A percentile compares a stretch with the other conserved stretches of the same genome.
Evolutionary conservation across 2,329 filamentous ascomycete genomes (phyloP).

Genomic region (Thelonectria blattea): DNA sequence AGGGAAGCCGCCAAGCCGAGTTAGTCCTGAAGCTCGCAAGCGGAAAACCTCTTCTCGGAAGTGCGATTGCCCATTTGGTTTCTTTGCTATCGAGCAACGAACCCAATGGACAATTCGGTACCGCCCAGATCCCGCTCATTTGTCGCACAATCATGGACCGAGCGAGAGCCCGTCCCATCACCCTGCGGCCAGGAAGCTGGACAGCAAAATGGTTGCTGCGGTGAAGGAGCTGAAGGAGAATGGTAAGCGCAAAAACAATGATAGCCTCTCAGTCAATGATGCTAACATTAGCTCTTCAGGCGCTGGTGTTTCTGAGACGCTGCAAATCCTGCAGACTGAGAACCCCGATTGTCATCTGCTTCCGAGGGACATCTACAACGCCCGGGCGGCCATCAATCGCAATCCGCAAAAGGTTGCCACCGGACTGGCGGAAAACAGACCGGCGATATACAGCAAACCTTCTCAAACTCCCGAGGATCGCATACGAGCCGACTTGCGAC

Average conservation of each 20-base stretch:
- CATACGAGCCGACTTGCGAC: constrained; percentile 65
- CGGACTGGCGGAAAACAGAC: constrained; percentile 64
- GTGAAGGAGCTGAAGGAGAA: constrained; percentile 71
- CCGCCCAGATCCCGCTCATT: constrained; percentile 62
- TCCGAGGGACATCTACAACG: constrained; percentile 71
- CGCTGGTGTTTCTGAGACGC: constrained; percentile 68
- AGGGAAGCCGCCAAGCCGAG: constrained; percentile 65
- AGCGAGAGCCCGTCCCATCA: constrained; percentile 72
- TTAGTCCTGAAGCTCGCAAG: constrained; percentile 69
- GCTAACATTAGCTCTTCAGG: constrained; percentile 53
- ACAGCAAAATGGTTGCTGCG: constrained; percentile 71
- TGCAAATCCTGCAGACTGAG: constrained; percentile 68
- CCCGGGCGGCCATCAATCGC: constrained; percentile 69
- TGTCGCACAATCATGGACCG: constrained; percentile 68
- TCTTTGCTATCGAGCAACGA: constrained; percentile 71
- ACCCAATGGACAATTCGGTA: constrained; percentile 72
- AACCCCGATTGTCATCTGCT: constrained; percentile 69
- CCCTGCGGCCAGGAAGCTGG: constrained; percentile 68
- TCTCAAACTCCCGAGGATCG: constrained; percentile 68
- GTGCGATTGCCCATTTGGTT: constrained; percentile 72
- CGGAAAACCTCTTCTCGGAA: constrained; percentile 72
- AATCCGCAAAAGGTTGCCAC: constrained; percentile 67
- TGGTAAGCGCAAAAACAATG: constrained; percentile 53
- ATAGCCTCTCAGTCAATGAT: constrained; percentile 25
- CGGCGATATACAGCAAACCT: constrained; percentile 71